phyloP scores from a whole-genome alignment of 75 land plant species.

The Selaginella moellendorffii region DNA sequence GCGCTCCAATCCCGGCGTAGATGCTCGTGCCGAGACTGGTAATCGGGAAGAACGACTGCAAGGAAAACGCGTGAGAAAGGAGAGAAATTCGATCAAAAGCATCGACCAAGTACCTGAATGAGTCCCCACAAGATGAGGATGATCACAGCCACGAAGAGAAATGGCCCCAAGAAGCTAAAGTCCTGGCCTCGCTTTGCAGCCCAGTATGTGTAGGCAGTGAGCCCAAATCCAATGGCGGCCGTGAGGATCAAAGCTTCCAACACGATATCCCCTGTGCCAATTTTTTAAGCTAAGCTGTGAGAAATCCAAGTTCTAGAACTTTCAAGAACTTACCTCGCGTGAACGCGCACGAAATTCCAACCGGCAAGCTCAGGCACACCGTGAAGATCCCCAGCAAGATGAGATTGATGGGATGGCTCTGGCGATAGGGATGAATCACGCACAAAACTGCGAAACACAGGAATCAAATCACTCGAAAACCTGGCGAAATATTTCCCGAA shows the following conservation, averaged over 20 bases:
- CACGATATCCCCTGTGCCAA: constrained; percentile 59
- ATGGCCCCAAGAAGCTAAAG: constrained; percentile 76
- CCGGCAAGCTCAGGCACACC: constrained; percentile 47
- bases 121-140: constrained; percentile 58
- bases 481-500: neutral
- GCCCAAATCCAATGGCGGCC: constrained; percentile 45
- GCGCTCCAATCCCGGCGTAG: constrained; percentile 57
- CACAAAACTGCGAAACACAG: constrained; percentile 46
- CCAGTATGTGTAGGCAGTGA: constrained; percentile 94
- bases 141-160: constrained; percentile 53
- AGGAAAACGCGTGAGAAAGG: neutral
- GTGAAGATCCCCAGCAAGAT: constrained; percentile 76
- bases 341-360: constrained; percentile 84
- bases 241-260: constrained; percentile 81
- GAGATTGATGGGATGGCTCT: constrained; percentile 84
- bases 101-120: constrained; percentile 59
- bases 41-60: constrained; percentile 82
- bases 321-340: constrained; percentile 40
- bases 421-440: constrained; percentile 62
- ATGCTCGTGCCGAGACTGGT: constrained; percentile 49
- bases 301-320: neutral
- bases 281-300: too few species aligned
- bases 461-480: neutral
- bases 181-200: constrained; percentile 84
- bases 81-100: too few species aligned